phyloP scores from a whole-genome alignment of 306 rosid genomes.

The Acacia confusa region DNA sequence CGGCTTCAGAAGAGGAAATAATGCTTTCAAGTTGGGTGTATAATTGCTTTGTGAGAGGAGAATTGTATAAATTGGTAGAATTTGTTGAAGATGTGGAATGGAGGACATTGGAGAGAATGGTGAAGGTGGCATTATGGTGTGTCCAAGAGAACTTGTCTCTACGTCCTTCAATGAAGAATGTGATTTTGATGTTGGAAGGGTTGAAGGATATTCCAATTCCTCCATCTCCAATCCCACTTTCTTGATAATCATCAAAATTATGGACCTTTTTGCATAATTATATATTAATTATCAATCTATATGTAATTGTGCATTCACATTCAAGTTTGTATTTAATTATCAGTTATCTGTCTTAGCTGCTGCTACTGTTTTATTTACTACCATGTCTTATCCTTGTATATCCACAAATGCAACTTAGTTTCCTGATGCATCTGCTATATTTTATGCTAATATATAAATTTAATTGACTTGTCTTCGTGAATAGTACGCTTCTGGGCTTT shows the following conservation, averaged over 20 bases:
- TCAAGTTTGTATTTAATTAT: not conserved
- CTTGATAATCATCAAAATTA: not conserved
- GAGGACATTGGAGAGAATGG: constrained; percentile 36
- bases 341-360: not conserved
- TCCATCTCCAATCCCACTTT: constrained; percentile 30
- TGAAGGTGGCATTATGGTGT: constrained; percentile 43
- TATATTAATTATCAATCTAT: not conserved
- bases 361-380: not conserved
- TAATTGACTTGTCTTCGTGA: not conserved
- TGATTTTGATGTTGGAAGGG: constrained; percentile 44
- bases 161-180: constrained; percentile 47
- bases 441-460: too few relatives aligned
- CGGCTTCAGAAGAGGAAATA: constrained; percentile 31
- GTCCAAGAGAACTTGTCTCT: constrained; percentile 40
- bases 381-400: not conserved
- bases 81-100: constrained; percentile 14
- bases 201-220: constrained; percentile 33
- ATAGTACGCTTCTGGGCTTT: too few relatives aligned
- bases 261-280: not conserved
- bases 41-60: constrained; percentile 34
- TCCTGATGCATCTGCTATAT: not conserved
- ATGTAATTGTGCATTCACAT: not conserved
- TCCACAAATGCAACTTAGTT: not conserved
- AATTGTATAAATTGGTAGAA: constrained; percentile 16
- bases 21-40: constrained; percentile 13